Evolutionary conservation across 2,329 filamentous ascomycete genomes (phyloP).

Genomic region (Botrytis paeoniae): DNA sequence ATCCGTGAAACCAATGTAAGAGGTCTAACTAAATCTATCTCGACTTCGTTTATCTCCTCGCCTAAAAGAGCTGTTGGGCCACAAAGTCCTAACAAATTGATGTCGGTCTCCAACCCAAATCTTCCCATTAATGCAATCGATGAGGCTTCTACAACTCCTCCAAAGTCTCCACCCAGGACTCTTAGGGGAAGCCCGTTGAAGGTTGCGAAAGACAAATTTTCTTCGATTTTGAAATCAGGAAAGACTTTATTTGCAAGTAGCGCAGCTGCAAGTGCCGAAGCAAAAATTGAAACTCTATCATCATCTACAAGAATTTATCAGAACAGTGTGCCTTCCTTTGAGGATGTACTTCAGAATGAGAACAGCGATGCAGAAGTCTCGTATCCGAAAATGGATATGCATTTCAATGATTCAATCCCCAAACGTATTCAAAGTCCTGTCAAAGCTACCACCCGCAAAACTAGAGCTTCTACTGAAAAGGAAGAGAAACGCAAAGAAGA

Average conservation of each 20-base stretch:
- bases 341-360: constrained; percentile 41
- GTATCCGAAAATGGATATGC: constrained; percentile 41
- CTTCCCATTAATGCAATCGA: constrained; percentile 52
- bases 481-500: constrained; percentile 62
- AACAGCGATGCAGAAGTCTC: constrained; percentile 33
- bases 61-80: constrained; percentile 40
- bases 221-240: constrained; percentile 84
- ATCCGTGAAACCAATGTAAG: constrained; percentile 36
- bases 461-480: constrained; percentile 57
- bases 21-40: constrained; percentile 60
- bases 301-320: constrained; percentile 50
- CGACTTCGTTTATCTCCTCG: constrained; percentile 57
- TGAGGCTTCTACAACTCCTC: constrained; percentile 29
- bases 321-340: constrained; percentile 47
- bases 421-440: constrained; percentile 27
- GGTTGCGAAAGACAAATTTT: constrained; percentile 88
- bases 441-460: constrained; percentile 42
- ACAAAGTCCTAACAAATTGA: constrained; percentile 52
- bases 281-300: constrained; percentile 56
- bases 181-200: constrained; percentile 77
- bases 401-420: background rate
- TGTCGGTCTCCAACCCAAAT: constrained; percentile 57
- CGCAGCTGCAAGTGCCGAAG: constrained; percentile 60
- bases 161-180: constrained; percentile 55
- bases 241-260: constrained; percentile 82